Evolutionary conservation across 2,329 filamentous ascomycete species (phyloP), one percentile per base, ranked within the genome.

Genomic region (Alternaria angustiovoidea): DNA sequence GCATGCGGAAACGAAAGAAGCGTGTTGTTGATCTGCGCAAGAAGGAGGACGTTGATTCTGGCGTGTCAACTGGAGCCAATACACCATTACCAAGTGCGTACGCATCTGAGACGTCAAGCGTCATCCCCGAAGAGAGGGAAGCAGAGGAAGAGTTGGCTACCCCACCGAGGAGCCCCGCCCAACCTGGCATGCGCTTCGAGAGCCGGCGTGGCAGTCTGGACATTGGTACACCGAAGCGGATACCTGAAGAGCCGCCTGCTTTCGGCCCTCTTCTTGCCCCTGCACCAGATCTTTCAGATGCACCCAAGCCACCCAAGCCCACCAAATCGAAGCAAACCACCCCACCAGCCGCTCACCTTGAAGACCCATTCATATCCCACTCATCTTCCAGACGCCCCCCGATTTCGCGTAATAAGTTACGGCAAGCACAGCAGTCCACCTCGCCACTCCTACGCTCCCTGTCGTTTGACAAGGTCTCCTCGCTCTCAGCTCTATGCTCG

Each of bases 1-100:
- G 85, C 22, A 84, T 87, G 34, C 87, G 91, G 54, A 94, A 92
- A 81, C 91, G 92, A 83, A 96, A 94, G 85, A 92, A 88, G 59
- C 85, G 92, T 20, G 89, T 96, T 14, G 91, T 96, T 61, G 93
- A 96, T 72, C 82, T 96, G 14, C 86, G 92, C n/a, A 88, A 85
- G 62, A 83, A 86, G 63, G 84, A 85, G 59, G 78, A 75, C 12
- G 76, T 76, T 52, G 81, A 82, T 39, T 78, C 84, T 26, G 81
- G 81, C 39, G 77, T 82, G 28, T 86, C 84, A 38, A 86, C 86
- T 12, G 82, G 82, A 11, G 85, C 83, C 24, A 80, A 77, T 11
- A 81, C 79, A 16, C 83, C 83, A 44, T 72, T 77, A 14, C 81
- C 81, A 24, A 89, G 87, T 16, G 80, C 88, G 24, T 82, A 84